These are phyloP conservation scores for Thymus mandschuricus DNA, from an alignment of 257 asterid species.

Conservation along the genomic window DNA sequence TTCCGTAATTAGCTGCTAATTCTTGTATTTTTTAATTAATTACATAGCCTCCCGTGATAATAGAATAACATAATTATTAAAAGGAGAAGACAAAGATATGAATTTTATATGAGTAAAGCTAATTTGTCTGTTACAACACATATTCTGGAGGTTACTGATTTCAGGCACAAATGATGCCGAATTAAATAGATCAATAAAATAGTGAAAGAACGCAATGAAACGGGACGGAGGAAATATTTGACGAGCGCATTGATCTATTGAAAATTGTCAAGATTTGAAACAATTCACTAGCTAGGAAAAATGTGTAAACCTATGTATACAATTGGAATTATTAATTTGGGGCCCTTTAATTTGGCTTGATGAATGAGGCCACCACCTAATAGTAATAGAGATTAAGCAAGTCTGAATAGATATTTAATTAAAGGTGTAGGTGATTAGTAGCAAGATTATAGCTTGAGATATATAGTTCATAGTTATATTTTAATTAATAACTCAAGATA, in stretches of 20 bases:
- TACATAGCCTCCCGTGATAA: slow-evolving; percentile 23
- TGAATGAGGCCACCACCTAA: slow-evolving; percentile 6
- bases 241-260: background rate
- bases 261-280: background rate
- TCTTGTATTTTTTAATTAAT: background rate
- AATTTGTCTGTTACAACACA: background rate
- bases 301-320: background rate
- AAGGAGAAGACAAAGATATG: background rate
- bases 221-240: no score
- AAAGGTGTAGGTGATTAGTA: background rate
- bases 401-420: background rate
- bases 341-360: background rate
- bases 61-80: background rate
- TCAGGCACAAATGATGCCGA: background rate
- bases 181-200: no score
- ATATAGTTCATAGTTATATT: background rate
- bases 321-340: background rate
- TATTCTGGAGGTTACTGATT: background rate
- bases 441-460: background rate
- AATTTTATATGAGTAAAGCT: background rate
- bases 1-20: background rate
- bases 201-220: no score
- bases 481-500: background rate
- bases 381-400: background rate
- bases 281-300: background rate